Percentiles rank a stretch among this genome's conserved stretches.
These are phyloP conservation scores for Diaporthe helianthi DNA, from an alignment of 2,329 filamentous ascomycete genomes.

Conservation along the genomic window DNA sequence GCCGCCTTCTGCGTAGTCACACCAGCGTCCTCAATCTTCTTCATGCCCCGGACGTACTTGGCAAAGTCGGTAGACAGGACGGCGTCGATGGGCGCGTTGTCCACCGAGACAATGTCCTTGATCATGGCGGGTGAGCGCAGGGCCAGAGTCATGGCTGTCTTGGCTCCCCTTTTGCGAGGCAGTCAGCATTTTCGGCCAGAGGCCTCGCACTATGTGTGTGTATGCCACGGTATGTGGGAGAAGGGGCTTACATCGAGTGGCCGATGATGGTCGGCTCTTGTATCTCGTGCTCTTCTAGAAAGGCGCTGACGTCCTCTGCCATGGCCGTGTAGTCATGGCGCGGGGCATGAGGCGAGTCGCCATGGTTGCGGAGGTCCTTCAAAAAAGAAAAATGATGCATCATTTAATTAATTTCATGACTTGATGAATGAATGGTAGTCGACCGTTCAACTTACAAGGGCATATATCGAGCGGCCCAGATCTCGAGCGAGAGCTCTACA, in stretches of 20 bases:
- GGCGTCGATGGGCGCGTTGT: conserved; percentile 90
- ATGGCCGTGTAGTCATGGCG: conserved; percentile 83
- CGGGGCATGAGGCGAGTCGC: conserved; percentile 80
- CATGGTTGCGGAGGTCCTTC: conserved; percentile 91
- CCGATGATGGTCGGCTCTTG: conserved; percentile 80
- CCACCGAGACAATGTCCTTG: conserved; percentile 78
- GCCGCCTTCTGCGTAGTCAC: conserved; percentile 78
- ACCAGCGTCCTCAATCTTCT: conserved; percentile 73
- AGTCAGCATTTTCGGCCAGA: background rate
- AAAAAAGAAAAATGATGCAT: too few relatives aligned
- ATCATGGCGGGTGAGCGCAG: conserved; percentile 73
- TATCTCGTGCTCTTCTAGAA: conserved; percentile 76
- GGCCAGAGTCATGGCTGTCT: conserved; percentile 88
- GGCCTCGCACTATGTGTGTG: background rate
- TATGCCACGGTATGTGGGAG: background rate
- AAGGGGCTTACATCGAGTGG: conserved; percentile 82
- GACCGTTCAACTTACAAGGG: conserved; percentile 64
- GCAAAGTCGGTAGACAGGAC: conserved; percentile 76
- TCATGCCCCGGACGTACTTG: conserved; percentile 85
- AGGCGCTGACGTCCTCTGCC: conserved; percentile 81
- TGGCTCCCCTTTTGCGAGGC: conserved; percentile 77
- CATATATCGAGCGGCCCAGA: conserved; percentile 80
- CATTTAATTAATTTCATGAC: background rate
- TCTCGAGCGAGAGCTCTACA: conserved; percentile 81
- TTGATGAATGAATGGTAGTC: background rate